Evolutionary conservation across 2,329 filamentous ascomycete species (phyloP).

Genomic region (Fusarium cyanostomum): DNA sequence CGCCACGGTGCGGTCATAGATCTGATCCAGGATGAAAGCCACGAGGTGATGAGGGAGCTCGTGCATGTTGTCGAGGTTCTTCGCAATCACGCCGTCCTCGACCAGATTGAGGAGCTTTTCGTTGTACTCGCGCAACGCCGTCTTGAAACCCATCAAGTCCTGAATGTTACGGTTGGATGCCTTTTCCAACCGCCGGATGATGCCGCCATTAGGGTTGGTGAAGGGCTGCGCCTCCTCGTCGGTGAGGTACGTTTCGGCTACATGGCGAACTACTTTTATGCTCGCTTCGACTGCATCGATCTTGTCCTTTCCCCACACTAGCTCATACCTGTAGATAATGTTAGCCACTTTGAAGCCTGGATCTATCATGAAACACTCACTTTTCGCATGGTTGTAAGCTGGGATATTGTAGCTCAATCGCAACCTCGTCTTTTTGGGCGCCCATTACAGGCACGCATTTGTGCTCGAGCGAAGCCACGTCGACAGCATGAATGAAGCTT

Average conservation of each 20-base stretch:
- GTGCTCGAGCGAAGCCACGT: conserved; percentile 62
- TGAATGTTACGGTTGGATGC: conserved; percentile 74
- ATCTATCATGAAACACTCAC: conserved; percentile 51
- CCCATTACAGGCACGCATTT: conserved; percentile 62
- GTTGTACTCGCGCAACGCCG: conserved; percentile 82
- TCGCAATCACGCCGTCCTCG: conserved; percentile 74
- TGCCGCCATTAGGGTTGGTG: conserved; percentile 75
- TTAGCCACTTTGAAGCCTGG: conserved; percentile 24
- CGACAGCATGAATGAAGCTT: conserved; percentile 66
- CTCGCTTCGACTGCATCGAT: conserved; percentile 82
- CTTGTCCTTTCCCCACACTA: conserved; percentile 81
- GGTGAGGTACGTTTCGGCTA: conserved; percentile 81
- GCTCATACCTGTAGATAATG: conserved; percentile 56
- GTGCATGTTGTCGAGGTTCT: conserved; percentile 74
- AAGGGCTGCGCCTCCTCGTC: conserved; percentile 73
- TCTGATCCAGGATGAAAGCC: conserved; percentile 84
- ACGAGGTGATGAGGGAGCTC: conserved; percentile 77
- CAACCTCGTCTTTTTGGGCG: conserved; percentile 61
- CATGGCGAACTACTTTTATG: conserved; percentile 72
- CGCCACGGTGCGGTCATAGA: conserved; percentile 92
- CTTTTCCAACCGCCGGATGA: conserved; percentile 79
- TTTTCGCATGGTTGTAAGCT: conserved; percentile 75
- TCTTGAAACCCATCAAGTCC: conserved; percentile 73
- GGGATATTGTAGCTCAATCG: conserved; percentile 84
- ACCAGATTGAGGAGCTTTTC: conserved; percentile 71